Conservation (phyloP, 495 filamentous ascomycete species). For the Hyaloscypha finlandica region DNA sequence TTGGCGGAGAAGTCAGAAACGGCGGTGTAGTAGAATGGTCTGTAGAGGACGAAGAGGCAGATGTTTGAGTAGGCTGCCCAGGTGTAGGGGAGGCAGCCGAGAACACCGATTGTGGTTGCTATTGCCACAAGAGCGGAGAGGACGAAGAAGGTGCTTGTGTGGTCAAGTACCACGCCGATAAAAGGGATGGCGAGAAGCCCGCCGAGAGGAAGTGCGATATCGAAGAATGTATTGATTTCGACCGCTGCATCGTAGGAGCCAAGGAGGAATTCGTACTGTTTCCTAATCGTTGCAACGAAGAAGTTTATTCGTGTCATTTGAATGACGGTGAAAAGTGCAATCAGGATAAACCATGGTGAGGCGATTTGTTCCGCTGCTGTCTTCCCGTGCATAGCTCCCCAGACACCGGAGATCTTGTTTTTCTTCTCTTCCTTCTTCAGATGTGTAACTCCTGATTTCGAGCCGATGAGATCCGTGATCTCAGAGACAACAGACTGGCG, state of each 20-base stretch:
- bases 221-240: slow-evolving; percentile 81
- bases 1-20: slow-evolving; percentile 89
- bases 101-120: slow-evolving; percentile 75
- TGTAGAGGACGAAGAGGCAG: slow-evolving; percentile 74
- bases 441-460: slow-evolving; percentile 57
- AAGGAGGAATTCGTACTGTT: slow-evolving; percentile 85
- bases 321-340: slow-evolving; percentile 82
- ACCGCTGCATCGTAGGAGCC: slow-evolving; percentile 56
- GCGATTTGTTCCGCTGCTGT: slow-evolving; percentile 73
- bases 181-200: slow-evolving; percentile 86
- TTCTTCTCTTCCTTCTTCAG: slow-evolving; percentile 55
- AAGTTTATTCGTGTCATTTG: slow-evolving; percentile 98
- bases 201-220: slow-evolving; percentile 83
- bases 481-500: slow-evolving; percentile 70
- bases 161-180: slow-evolving; percentile 82
- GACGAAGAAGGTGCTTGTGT: slow-evolving; percentile 69
- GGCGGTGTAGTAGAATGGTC: slow-evolving; percentile 76
- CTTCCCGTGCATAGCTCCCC: slow-evolving; percentile 83
- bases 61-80: slow-evolving; percentile 76
- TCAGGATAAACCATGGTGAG: slow-evolving; percentile 85
- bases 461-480: slow-evolving; percentile 71
- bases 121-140: slow-evolving; percentile 70
- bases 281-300: slow-evolving; percentile 88
- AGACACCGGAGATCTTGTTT: slow-evolving; percentile 71
- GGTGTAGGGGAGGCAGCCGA: slow-evolving; percentile 71